Conservation (phyloP, 164 flowering plant species). For the Liriodendron chinense region DNA sequence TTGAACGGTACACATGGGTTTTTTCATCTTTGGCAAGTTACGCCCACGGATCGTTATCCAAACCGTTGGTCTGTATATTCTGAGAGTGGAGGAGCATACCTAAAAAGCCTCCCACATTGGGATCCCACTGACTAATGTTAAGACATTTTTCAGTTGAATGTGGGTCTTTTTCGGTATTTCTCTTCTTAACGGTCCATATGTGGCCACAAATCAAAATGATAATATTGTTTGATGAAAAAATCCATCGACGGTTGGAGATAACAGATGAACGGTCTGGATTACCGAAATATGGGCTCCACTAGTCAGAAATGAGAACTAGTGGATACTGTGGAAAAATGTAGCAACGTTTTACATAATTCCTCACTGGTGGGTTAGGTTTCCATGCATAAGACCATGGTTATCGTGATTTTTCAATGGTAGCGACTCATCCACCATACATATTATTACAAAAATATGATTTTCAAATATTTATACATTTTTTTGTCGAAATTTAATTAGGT, state of each 20-base stretch:
- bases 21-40: neutral
- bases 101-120: neutral
- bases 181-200: neutral
- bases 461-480: too few relatives aligned
- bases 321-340: neutral
- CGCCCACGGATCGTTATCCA: neutral
- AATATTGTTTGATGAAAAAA: neutral
- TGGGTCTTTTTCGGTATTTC: neutral
- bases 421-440: too few relatives aligned
- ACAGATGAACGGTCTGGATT: neutral
- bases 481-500: too few relatives aligned
- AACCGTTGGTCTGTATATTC: neutral
- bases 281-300: neutral
- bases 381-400: too few relatives aligned
- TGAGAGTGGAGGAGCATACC: neutral
- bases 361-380: too few relatives aligned
- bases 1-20: neutral
- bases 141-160: neutral
- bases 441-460: too few relatives aligned
- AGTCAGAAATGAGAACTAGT: neutral
- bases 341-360: neutral
- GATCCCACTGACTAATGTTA: neutral
- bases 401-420: too few relatives aligned
- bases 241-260: neutral
- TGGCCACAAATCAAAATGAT: neutral